Conservation (phyloP, 768 basidiomycete genomes). For the Tephrocybe sp. region DNA sequence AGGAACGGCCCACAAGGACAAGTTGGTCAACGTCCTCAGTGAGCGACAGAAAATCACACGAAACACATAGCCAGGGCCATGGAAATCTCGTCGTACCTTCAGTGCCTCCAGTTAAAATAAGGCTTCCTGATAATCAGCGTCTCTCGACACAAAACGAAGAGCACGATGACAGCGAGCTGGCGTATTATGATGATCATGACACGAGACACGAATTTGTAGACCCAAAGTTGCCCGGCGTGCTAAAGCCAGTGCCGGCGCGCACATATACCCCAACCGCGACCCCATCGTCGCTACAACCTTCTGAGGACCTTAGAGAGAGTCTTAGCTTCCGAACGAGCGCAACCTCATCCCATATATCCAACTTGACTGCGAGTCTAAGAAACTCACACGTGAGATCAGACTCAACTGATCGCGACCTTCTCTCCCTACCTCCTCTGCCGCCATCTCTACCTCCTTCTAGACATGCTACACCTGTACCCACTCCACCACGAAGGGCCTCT, state of each 20-base stretch:
- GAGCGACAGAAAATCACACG: constrained; percentile 35
- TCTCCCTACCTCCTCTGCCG: constrained; percentile 34
- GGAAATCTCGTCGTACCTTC: constrained; percentile 24
- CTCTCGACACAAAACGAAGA: constrained; percentile 24
- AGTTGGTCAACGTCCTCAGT: constrained; percentile 40
- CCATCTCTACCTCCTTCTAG: constrained; percentile 23
- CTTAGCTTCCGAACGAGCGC: constrained; percentile 30
- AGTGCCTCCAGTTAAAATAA: constrained; percentile 33
- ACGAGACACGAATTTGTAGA: neutral
- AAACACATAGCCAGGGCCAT: constrained; percentile 14
- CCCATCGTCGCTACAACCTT: constrained; percentile 27
- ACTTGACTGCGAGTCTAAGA: constrained; percentile 24
- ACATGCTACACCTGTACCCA: constrained; percentile 27
- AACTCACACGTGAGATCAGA: constrained; percentile 21
- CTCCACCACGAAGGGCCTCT: constrained; percentile 21
- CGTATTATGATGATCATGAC: constrained; percentile 11
- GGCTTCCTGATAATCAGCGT: constrained; percentile 26
- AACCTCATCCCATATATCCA: constrained; percentile 29
- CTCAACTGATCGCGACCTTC: constrained; percentile 22
- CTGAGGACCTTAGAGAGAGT: constrained; percentile 30
- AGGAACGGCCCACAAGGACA: constrained; percentile 42
- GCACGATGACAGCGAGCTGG: constrained; percentile 19
- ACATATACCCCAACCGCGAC: constrained; percentile 23
- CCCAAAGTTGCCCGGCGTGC: neutral
- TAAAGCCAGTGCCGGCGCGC: constrained; percentile 15